phyloP scores from a whole-genome alignment of 768 basidiomycete genomes.

The Tylopilus vinaceipallidus region DNA sequence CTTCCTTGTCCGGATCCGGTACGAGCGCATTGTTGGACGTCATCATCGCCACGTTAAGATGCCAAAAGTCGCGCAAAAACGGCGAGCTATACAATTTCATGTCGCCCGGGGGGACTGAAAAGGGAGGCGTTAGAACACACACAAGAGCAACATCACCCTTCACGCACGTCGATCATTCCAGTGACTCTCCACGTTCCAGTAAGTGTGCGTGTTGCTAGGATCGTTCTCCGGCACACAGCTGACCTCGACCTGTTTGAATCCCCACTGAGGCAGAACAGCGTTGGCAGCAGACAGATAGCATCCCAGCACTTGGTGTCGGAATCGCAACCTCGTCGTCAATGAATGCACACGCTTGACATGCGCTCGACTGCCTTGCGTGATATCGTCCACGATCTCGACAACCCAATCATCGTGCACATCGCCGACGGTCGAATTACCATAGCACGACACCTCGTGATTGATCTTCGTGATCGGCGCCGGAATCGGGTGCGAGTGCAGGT shows the following conservation, averaged over 20 bases:
- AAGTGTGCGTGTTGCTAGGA: slow-evolving; percentile 76
- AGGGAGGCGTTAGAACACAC: not conserved
- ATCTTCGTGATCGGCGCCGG: slow-evolving; percentile 87
- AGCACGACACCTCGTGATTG: slow-evolving; percentile 90
- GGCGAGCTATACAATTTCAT: slow-evolving; percentile 84
- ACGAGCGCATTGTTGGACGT: slow-evolving; percentile 98
- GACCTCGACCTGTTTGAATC: slow-evolving; percentile 98
- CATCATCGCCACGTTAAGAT: slow-evolving; percentile 99
- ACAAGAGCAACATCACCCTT: too few species aligned
- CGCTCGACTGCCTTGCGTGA: slow-evolving; percentile 56
- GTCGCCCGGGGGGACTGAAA: slow-evolving; percentile 76
- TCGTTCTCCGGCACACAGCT: slow-evolving; percentile 89
- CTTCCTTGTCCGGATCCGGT: slow-evolving; percentile 98
- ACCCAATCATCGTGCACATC: slow-evolving; percentile 90
- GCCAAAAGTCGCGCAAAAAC: slow-evolving; percentile 97
- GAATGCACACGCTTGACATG: slow-evolving; percentile 76
- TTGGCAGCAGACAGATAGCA: slow-evolving; percentile 93
- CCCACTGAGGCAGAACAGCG: slow-evolving; percentile 92
- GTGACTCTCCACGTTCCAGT: slow-evolving; percentile 98
- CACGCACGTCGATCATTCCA: slow-evolving; percentile 91
- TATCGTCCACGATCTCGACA: slow-evolving; percentile 92
- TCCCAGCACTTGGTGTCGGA: slow-evolving; percentile 71
- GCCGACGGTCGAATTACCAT: slow-evolving; percentile 87
- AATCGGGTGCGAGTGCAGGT: slow-evolving; percentile 89
- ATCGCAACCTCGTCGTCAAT: slow-evolving; percentile 85